phyloP scores from a whole-genome alignment of 2,329 filamentous ascomycete species.

The Zelopaecilomyces penicillatus region DNA sequence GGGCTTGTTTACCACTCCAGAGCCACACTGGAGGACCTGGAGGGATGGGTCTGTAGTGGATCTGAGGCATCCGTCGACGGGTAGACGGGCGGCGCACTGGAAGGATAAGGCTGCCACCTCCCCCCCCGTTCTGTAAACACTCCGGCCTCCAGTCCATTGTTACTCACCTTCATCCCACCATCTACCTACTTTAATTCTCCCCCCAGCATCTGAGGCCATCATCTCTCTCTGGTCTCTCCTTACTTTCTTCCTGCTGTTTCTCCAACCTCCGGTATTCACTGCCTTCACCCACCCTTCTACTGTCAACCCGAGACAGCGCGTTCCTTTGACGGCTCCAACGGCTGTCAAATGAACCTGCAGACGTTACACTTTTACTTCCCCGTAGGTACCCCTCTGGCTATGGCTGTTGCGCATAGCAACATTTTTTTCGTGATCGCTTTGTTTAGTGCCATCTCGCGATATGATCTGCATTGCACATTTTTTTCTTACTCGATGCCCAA shows the following conservation, averaged over 20 bases:
- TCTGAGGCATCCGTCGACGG: background rate
- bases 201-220: conserved; percentile 3
- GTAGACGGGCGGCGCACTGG: background rate
- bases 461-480: too few relatives aligned
- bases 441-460: too few relatives aligned
- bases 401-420: too few relatives aligned
- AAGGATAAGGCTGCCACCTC: conserved; percentile 22
- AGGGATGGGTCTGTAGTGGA: conserved; percentile 3
- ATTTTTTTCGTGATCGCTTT: too few relatives aligned
- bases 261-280: background rate
- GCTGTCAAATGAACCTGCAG: conserved; percentile 99
- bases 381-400: conserved; percentile 39
- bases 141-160: background rate
- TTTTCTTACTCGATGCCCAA: too few relatives aligned
- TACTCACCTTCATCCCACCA: conserved; percentile 3
- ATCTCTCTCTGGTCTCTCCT: conserved; percentile 5
- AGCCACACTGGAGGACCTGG: background rate
- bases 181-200: background rate
- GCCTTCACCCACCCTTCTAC: background rate
- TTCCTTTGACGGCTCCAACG: conserved; percentile 73
- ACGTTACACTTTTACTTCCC: conserved; percentile 50
- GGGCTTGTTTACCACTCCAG: too few relatives aligned
- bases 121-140: conserved; percentile 5
- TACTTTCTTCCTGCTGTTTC: conserved; percentile 7
- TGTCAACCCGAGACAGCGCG: conserved; percentile 51